Conservation (phyloP, 306 rosid genomes). For the Vigna angularis region DNA sequence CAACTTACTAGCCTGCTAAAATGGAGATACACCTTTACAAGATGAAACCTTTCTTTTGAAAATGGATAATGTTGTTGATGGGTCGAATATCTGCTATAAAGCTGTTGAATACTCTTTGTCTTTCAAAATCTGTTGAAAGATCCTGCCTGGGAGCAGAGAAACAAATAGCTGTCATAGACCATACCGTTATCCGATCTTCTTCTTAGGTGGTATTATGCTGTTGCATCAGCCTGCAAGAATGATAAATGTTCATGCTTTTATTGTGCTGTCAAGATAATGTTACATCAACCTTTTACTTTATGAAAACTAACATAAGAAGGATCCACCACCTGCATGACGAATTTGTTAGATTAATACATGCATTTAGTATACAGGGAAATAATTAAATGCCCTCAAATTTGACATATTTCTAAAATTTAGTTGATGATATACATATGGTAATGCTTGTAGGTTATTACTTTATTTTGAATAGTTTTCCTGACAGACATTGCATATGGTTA, state of each 20-base stretch:
- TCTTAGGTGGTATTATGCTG: conserved; percentile 15
- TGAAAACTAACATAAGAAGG: conserved; percentile 30
- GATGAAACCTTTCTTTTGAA: conserved; percentile 11
- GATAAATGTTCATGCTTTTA: conserved; percentile 30
- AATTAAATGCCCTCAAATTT: conserved; percentile 17
- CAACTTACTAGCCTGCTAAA: conserved; percentile 11
- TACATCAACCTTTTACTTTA: conserved; percentile 17
- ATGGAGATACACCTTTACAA: conserved; percentile 5
- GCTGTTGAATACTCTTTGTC: conserved; percentile 8
- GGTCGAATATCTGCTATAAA: conserved; percentile 10
- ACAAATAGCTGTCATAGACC: conserved; percentile 22
- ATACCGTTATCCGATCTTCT: conserved; percentile 17
- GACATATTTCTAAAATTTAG: conserved; percentile 20
- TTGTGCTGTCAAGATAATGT: conserved; percentile 17
- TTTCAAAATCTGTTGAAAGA: conserved; percentile 40
- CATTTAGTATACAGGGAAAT: conserved; percentile 11
- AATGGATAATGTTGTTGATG: conserved; percentile 21
- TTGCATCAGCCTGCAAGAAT: conserved; percentile 19
- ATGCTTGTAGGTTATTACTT: conserved; percentile 30
- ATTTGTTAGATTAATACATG: conserved; percentile 26
- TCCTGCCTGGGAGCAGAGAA: neutral
- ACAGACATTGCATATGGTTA: conserved; percentile 15
- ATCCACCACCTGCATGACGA: conserved; percentile 11
- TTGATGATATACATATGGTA: conserved; percentile 23
- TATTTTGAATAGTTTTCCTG: conserved; percentile 33